Percentiles rank a stretch among this genome's conserved stretches.
phyloP scores from a whole-genome alignment of 2,329 filamentous ascomycete genomes.

The Hypoxylon sp. region DNA sequence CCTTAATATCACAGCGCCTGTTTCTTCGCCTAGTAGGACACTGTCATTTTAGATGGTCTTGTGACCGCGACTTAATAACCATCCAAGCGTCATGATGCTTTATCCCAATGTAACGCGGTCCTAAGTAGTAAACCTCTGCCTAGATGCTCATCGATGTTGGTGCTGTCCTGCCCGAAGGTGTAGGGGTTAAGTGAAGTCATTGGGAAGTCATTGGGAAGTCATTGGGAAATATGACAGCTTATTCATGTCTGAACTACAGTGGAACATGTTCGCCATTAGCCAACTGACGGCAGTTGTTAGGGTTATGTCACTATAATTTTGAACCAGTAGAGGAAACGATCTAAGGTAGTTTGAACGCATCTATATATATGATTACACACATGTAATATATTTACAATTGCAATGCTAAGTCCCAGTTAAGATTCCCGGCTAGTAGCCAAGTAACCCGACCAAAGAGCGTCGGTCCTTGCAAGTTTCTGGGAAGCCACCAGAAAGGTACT shows the following conservation, averaged over 20 bases:
- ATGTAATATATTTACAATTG: constrained; percentile 1
- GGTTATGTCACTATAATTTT: not conserved
- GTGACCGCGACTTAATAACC: no score
- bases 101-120: no score
- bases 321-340: not conserved
- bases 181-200: not conserved
- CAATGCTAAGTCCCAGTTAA: not conserved
- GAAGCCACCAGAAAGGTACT: constrained; percentile 42
- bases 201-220: no score
- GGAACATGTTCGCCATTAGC: not conserved
- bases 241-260: not conserved
- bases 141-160: not conserved
- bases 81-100: no score
- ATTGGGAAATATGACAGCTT: not conserved
- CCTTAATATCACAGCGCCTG: no score
- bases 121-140: no score
- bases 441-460: constrained; percentile 36
- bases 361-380: not conserved
- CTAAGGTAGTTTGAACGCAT: not conserved
- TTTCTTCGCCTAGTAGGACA: not conserved
- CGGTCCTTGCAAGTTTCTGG: constrained; percentile 35
- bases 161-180: not conserved
- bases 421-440: not conserved
- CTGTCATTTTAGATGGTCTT: not conserved
- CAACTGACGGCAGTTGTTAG: not conserved